These are phyloP conservation scores for Crithidia thermophila DNA, from an alignment of 208 protist genomes.

Conservation along the genomic window DNA sequence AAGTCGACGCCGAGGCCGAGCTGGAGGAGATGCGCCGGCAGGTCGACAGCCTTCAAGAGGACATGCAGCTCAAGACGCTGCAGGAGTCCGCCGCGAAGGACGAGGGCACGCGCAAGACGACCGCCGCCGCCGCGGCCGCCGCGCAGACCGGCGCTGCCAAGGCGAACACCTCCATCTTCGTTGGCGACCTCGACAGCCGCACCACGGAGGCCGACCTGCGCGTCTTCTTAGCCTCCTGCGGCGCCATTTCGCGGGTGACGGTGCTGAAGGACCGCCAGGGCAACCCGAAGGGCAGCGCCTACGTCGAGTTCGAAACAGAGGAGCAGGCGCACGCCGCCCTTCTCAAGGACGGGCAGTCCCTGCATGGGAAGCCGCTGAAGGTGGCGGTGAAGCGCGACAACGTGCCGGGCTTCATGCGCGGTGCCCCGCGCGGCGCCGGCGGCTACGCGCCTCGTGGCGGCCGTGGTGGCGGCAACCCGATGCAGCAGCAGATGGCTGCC, in stretches of 20 bases:
- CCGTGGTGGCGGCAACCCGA: slow-evolving; percentile 28
- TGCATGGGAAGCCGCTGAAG: slow-evolving; percentile 85
- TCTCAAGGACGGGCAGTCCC: slow-evolving; percentile 84
- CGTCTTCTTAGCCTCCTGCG: slow-evolving; percentile 90
- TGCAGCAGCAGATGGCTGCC: slow-evolving; percentile 73
- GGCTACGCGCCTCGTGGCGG: slow-evolving; percentile 29
- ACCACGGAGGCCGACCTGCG: slow-evolving; percentile 92
- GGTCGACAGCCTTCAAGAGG: slow-evolving; percentile 86
- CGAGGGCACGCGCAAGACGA: slow-evolving; percentile 81
- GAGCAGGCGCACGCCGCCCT: slow-evolving; percentile 85
- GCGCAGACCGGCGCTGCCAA: slow-evolving; percentile 25
- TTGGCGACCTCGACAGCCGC: slow-evolving; percentile 89
- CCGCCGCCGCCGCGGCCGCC: slow-evolving; percentile 16
- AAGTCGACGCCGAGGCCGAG: slow-evolving; percentile 68
- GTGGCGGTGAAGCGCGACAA: slow-evolving; percentile 89
- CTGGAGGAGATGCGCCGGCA: slow-evolving; percentile 80
- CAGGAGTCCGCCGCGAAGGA: slow-evolving; percentile 83
- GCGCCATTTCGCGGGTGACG: slow-evolving; percentile 90
- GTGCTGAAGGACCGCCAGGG: slow-evolving; percentile 92
- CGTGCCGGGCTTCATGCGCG: slow-evolving; percentile 81
- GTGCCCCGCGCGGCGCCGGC: slow-evolving; percentile 31
- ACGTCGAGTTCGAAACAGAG: slow-evolving; percentile 91
- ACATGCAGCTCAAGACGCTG: slow-evolving; percentile 79
- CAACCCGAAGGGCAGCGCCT: slow-evolving; percentile 92
- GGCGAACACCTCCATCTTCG: slow-evolving; percentile 91